These are phyloP conservation scores for Bipolaris sorokiniana DNA, from an alignment of 2,329 filamentous ascomycete genomes.

Conservation along the genomic window DNA sequence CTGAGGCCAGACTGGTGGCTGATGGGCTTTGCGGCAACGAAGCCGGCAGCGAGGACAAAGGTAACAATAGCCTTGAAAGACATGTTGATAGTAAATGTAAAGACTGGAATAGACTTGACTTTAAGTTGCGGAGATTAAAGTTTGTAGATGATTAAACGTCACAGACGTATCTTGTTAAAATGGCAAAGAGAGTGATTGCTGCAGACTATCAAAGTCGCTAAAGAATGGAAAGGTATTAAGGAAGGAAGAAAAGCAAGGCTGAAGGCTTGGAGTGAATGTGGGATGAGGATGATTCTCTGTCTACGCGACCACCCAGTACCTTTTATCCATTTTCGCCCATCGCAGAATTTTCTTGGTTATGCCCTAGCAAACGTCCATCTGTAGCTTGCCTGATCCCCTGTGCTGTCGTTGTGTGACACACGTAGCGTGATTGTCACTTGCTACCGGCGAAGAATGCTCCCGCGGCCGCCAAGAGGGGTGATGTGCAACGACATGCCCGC, in stretches of 20 bases:
- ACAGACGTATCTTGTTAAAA: constrained; percentile 34
- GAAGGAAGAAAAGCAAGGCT: constrained; percentile 26
- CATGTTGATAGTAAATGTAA: constrained; percentile 30
- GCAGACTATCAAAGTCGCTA: constrained; percentile 48
- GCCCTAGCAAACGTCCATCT: constrained; percentile 4
- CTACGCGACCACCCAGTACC: constrained; percentile 26
- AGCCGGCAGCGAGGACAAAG: constrained; percentile 41
- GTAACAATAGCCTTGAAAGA: constrained; percentile 35
- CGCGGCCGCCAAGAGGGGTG: constrained; percentile 33
- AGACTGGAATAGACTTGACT: constrained; percentile 28
- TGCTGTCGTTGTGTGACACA: constrained; percentile 20
- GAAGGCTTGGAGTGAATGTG: constrained; percentile 25
- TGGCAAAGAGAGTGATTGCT: constrained; percentile 25
- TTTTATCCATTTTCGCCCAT: constrained; percentile 32
- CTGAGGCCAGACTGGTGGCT: constrained; percentile 20
- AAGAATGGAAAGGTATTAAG: constrained; percentile 30
- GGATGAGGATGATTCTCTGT: constrained; percentile 22
- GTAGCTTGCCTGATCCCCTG: constrained; percentile 11
- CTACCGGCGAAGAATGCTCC: constrained; percentile 25
- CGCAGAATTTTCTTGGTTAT: background rate
- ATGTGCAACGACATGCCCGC: constrained; percentile 33
- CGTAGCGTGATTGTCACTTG: constrained; percentile 19
- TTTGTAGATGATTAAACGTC: constrained; percentile 37
- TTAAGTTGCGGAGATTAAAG: constrained; percentile 32
- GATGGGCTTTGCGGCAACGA: constrained; percentile 41